These are phyloP conservation scores for Aspergillus sergii DNA, from an alignment of 2,329 filamentous ascomycete species.

Conservation along the genomic window DNA sequence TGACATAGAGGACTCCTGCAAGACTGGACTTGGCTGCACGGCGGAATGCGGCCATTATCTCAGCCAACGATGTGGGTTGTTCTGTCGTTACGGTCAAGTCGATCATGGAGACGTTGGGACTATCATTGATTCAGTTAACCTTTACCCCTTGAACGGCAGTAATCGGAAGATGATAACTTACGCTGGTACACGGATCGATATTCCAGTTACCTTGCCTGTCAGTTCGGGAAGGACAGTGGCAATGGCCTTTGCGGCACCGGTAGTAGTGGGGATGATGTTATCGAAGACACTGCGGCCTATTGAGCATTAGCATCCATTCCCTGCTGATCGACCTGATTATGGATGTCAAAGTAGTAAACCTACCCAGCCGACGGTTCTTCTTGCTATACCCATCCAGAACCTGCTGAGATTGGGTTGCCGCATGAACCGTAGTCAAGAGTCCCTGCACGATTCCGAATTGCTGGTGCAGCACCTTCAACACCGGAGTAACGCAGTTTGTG, in stretches of 20 bases:
- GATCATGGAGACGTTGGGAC: not conserved
- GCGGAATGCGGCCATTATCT: not conserved
- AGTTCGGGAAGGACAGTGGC: slow-evolving; percentile 91
- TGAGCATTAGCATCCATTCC: not conserved
- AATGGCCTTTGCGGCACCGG: slow-evolving; percentile 93
- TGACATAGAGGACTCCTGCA: not conserved
- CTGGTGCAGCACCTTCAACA: slow-evolving; percentile 3
- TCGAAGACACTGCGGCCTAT: slow-evolving; percentile 82
- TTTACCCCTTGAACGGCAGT: no score
- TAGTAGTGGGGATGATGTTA: slow-evolving; percentile 95
- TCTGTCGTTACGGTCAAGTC: not conserved
- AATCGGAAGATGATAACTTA: slow-evolving; percentile 11
- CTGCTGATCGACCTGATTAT: no score
- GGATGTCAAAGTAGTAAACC: not conserved
- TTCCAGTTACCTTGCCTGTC: slow-evolving; percentile 94
- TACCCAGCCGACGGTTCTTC: slow-evolving; percentile 36
- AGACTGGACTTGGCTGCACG: not conserved
- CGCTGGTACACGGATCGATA: slow-evolving; percentile 93
- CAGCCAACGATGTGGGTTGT: not conserved
- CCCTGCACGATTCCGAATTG: slow-evolving; percentile 35
- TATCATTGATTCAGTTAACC: not conserved
- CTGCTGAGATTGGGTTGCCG: slow-evolving; percentile 35
- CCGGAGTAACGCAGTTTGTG: not conserved
- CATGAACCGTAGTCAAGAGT: slow-evolving; percentile 35
- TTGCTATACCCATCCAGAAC: slow-evolving; percentile 39